Evolutionary conservation across 1,139 yeast genomes (phyloP).

Genomic region (Kurtzmaniella natalensis): DNA sequence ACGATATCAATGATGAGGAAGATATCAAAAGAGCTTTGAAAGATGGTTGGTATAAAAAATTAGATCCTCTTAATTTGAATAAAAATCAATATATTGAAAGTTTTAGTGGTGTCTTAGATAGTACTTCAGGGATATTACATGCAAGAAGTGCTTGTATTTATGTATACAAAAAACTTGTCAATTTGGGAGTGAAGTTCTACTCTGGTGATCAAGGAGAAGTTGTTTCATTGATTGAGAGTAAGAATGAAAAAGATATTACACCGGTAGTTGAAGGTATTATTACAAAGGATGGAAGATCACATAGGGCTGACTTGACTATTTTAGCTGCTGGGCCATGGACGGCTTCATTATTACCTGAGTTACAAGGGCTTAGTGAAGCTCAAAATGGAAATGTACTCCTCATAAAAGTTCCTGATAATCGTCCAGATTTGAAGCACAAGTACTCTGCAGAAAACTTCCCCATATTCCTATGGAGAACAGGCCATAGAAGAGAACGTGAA

Average conservation of each 20-base stretch:
- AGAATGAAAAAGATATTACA: constrained; percentile 11
- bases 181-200: constrained; percentile 26
- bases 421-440: constrained; percentile 21
- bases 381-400: constrained; percentile 27
- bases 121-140: constrained; percentile 32
- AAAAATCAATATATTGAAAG: not conserved
- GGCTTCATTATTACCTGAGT: constrained; percentile 25
- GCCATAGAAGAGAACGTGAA: constrained; percentile 4
- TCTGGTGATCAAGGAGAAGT: constrained; percentile 18
- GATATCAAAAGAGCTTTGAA: constrained; percentile 23
- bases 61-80: constrained; percentile 15
- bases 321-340: constrained; percentile 42
- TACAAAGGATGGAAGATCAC: constrained; percentile 23
- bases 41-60: constrained; percentile 14
- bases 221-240: constrained; percentile 16
- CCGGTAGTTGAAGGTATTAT: constrained; percentile 22
- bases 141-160: constrained; percentile 31
- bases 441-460: constrained; percentile 23
- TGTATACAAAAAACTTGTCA: constrained; percentile 18
- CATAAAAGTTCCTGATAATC: constrained; percentile 21
- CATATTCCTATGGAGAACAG: constrained; percentile 19
- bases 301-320: constrained; percentile 27
- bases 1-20: constrained; percentile 19
- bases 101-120: constrained; percentile 26
- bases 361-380: constrained; percentile 29